Evolutionary conservation across 163 green algal species (phyloP), one percentile per base, ranked within the genome.

Genomic region (Scenedesmus sp.): DNA sequence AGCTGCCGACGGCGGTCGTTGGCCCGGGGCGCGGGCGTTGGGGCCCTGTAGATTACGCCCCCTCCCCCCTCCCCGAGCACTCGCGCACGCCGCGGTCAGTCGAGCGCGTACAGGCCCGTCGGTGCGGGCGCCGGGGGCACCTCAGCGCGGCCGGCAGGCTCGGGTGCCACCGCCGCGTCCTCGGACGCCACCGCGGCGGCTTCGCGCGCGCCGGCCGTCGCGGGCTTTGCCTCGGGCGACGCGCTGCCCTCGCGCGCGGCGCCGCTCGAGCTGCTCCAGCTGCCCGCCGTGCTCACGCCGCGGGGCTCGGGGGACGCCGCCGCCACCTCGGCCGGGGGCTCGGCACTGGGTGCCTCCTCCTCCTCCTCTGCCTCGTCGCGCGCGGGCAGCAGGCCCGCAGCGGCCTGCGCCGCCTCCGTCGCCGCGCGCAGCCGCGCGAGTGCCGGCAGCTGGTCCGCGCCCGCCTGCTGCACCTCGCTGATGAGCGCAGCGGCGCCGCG

Each of bases 331-430:
- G 15, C 4, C 63, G 57, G n/a, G 4, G 22, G 14, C 56, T 63
- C n/a, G n/a, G 56, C 56, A 29, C 33, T 29, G 39, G 14, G 24
- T 9, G 56, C 11, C 4, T 22, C 56, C 33, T 4, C 56, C 6
- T 60, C 51, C 6, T 13, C 6, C 51, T 7, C 6, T 60, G 51
- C 51, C 0, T n/a, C n/a, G n/a, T n/a, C n/a, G n/a, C n/a, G n/a
- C n/a, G n/a, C n/a, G n/a, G n/a, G n/a, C n/a, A n/a, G n/a, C n/a
- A 80, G 33, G 24, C 58, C 58, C 34, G 58, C 71, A 28, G 71
- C 58, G 47, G 71, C 71, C 34, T 51, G 33, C 69, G 71, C 60
- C 18, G 45, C 71, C 29, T 39, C 17, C n/a, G 60, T 63, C 42
- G 71, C 71, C 36, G 58, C 44, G 11, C 29, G 51, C 17, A 80